Evolutionary conservation across 2,329 filamentous ascomycete genomes (phyloP).

Genomic region (Colletotrichum aenigma): DNA sequence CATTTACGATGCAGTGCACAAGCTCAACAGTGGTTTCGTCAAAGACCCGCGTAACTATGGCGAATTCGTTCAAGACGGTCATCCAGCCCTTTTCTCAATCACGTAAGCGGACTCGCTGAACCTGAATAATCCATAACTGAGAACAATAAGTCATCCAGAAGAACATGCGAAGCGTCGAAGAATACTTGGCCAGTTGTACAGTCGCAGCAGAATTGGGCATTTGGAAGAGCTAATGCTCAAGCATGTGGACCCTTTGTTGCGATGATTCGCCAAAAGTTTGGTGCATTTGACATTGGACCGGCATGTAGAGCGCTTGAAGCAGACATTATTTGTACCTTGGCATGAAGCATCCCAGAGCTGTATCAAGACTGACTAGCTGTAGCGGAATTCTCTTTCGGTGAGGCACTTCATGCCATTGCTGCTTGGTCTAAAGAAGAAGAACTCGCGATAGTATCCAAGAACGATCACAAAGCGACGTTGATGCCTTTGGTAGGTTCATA

Average conservation of each 20-base stretch:
- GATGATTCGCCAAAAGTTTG: neutral
- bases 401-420: conserved; percentile 23
- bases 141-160: conserved; percentile 19
- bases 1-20: conserved; percentile 27
- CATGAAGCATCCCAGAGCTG: neutral
- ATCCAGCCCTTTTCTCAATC: conserved; percentile 31
- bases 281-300: neutral
- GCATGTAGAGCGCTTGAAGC: neutral
- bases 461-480: conserved; percentile 31
- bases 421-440: conserved; percentile 25
- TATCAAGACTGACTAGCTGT: neutral
- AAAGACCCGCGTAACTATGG: conserved; percentile 31
- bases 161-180: conserved; percentile 31
- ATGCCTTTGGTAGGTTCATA: conserved; percentile 26
- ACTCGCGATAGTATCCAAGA: conserved; percentile 28
- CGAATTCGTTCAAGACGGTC: conserved; percentile 29
- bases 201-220: conserved; percentile 27
- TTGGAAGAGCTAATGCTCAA: conserved; percentile 27
- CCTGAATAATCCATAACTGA: neutral
- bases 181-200: conserved; percentile 32
- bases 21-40: conserved; percentile 24
- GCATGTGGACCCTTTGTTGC: conserved; percentile 24
- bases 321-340: neutral
- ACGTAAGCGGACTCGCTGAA: conserved; percentile 15
- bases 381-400: conserved; percentile 31